Evolutionary conservation across 2,329 filamentous ascomycete species (phyloP).

Genomic region (Calonectria pteridis): DNA sequence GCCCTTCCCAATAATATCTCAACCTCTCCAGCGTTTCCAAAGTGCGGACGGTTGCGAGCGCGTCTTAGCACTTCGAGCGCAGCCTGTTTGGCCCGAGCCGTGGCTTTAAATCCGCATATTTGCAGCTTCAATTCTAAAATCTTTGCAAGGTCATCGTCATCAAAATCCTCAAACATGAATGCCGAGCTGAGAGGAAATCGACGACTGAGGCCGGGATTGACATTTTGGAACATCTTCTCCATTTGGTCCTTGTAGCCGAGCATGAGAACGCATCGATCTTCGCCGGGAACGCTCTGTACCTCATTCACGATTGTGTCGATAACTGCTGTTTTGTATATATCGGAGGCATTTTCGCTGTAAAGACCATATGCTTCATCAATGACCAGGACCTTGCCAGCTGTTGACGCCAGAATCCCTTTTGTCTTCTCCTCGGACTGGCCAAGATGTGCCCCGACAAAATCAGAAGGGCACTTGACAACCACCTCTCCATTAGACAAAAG

Average conservation of each 20-base stretch:
- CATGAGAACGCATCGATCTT: slow-evolving; percentile 79
- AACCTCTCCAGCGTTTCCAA: slow-evolving; percentile 81
- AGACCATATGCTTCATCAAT: slow-evolving; percentile 86
- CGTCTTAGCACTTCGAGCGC: slow-evolving; percentile 71
- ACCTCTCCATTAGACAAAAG: slow-evolving; percentile 78
- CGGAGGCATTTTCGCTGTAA: slow-evolving; percentile 54
- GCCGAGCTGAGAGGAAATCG: slow-evolving; percentile 74
- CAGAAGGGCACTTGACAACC: slow-evolving; percentile 77
- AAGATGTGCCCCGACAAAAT: slow-evolving; percentile 75
- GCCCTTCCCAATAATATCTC: slow-evolving; percentile 59
- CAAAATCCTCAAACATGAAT: slow-evolving; percentile 79
- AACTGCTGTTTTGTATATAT: slow-evolving; percentile 71
- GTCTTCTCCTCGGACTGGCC: slow-evolving; percentile 79
- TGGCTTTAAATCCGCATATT: slow-evolving; percentile 65
- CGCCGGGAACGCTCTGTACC: slow-evolving; percentile 76
- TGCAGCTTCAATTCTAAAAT: slow-evolving; percentile 76
- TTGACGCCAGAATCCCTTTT: slow-evolving; percentile 76
- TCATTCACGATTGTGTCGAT: slow-evolving; percentile 82
- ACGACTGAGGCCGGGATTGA: slow-evolving; percentile 76
- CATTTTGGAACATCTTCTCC: slow-evolving; percentile 78
- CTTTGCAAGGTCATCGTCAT: slow-evolving; percentile 64
- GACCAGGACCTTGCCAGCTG: slow-evolving; percentile 79
- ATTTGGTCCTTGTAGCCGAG: slow-evolving; percentile 79
- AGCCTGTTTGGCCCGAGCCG: slow-evolving; percentile 62
- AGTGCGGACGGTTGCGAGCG: slow-evolving; percentile 74